Evolutionary conservation across 2,329 filamentous ascomycete genomes (phyloP).

Genomic region (Pseudopithomyces maydicus): DNA sequence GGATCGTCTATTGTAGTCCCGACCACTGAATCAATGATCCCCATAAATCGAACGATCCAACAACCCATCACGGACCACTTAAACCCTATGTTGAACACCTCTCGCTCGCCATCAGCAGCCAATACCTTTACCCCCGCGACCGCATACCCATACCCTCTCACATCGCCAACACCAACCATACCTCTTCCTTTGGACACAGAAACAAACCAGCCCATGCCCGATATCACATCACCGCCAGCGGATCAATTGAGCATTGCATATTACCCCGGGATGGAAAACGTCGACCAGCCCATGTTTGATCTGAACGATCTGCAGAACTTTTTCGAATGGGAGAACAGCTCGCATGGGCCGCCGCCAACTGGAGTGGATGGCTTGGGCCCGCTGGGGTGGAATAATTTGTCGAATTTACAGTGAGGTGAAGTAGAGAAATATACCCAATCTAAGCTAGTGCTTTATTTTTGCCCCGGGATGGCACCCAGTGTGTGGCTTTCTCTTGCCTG

Average conservation of each 20-base stretch:
- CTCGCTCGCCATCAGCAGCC: neutral
- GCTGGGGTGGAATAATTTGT: constrained; percentile 30
- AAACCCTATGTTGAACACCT: neutral
- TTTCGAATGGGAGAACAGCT: constrained; percentile 36
- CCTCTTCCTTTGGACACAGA: neutral
- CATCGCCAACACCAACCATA: neutral
- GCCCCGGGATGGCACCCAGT: neutral
- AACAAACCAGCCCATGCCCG: constrained; percentile 1
- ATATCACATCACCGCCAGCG: constrained; percentile 8
- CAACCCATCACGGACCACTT: neutral
- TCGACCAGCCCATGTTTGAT: constrained; percentile 37
- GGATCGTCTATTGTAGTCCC: neutral
- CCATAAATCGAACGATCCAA: neutral
- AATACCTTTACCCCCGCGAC: neutral
- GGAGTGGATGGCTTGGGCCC: constrained; percentile 36
- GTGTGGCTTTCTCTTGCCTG: no score
- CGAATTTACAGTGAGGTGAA: constrained; percentile 6
- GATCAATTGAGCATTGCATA: constrained; percentile 17
- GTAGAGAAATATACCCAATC: neutral
- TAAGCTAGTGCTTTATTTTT: neutral
- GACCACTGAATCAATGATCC: neutral
- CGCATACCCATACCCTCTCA: constrained; percentile 4
- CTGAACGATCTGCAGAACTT: constrained; percentile 40
- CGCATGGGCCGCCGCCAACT: constrained; percentile 29
- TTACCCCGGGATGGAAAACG: constrained; percentile 17